Base-by-base conservation (phyloP, 305 asterid species). In the Fraxinus dipetala region DNA sequence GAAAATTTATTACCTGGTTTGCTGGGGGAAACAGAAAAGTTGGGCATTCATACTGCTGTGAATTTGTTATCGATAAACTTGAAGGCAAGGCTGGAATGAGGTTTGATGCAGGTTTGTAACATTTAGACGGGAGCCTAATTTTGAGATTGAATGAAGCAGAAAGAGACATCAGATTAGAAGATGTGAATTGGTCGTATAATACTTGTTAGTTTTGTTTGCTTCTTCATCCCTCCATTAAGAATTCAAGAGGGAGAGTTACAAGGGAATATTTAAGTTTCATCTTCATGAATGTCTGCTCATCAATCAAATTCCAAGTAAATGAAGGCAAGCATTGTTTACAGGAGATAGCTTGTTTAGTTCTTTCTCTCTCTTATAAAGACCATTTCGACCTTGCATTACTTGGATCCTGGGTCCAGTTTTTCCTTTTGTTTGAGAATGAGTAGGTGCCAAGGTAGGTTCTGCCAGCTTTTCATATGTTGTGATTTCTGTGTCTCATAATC, bases 201-300 rank as follows among this genome's bases (percentile, higher is more conserved):
- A 28, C 0, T 26, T 48, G 61, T 16, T 1, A 67, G 3, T 67
- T 30, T 67, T 76, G 45, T 76, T 34, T 59, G 20, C 61, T 51
- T 22, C 73, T 28, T 78, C 54, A 31, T 36, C 36, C 8, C 54
- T 75, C 69, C 10, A 18, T 80, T 22, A 82, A 43, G 82, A 78
- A 84, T 90, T 70, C 87, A 91, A 91, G 91, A 89, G 85, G 83
- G 65, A 75, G 83, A 2, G 75, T 43, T 6, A 36, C 40, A 13
- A 84, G 87, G 91, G 97, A 93, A 93, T 89, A 89, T 87, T 90
- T 84, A 90, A 93, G 91, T 88, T 90, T 91, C 97, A 89, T 92
- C 91, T 83, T 85, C 85, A 80, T 43, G 30, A 48, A 72, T 79
- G 76, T 56, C 34, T 79, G 18, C 28, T 61, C 63, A 79, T 59